Evolutionary conservation across 331 rosid genomes (phyloP).

Genomic region (Rhamnella rubrinervis): DNA sequence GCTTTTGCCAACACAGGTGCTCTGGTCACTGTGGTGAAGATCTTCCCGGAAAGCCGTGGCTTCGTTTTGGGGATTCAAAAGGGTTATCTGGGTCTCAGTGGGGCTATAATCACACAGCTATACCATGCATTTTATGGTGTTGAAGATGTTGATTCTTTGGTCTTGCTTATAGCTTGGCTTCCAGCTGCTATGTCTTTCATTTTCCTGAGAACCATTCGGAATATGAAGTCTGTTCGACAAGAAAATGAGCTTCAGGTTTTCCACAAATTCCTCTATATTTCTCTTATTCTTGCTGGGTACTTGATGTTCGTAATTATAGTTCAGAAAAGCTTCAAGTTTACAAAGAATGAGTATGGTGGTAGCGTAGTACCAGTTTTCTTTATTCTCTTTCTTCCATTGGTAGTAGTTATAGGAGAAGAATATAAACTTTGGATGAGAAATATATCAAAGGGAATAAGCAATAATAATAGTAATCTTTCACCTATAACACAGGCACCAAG

Average conservation of each 20-base stretch:
- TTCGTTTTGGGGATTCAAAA: conserved; percentile 38
- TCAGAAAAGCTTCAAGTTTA: conserved; percentile 35
- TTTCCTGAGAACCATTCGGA: conserved; percentile 35
- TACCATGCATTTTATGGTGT: conserved; percentile 36
- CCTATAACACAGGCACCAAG: neutral
- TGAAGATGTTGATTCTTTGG: conserved; percentile 24
- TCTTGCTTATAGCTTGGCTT: conserved; percentile 40
- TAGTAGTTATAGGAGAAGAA: conserved; percentile 44
- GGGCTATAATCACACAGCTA: conserved; percentile 34
- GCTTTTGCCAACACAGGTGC: conserved; percentile 44
- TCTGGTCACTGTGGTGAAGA: conserved; percentile 40
- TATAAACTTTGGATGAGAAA: conserved; percentile 30
- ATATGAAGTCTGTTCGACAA: conserved; percentile 37
- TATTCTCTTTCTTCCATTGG: conserved; percentile 49
- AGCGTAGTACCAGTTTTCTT: conserved; percentile 37
- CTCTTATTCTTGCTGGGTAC: conserved; percentile 54
- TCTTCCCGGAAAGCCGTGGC: conserved; percentile 41
- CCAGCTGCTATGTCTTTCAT: conserved; percentile 35
- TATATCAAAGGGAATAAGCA: neutral
- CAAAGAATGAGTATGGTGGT: conserved; percentile 29
- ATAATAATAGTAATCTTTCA: no score
- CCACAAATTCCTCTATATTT: conserved; percentile 53
- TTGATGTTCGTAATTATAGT: conserved; percentile 44
- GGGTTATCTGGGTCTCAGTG: conserved; percentile 38
- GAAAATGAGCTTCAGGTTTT: conserved; percentile 50